Conservation (phyloP, 2,329 filamentous ascomycete genomes). For the Epichloe baconii region DNA sequence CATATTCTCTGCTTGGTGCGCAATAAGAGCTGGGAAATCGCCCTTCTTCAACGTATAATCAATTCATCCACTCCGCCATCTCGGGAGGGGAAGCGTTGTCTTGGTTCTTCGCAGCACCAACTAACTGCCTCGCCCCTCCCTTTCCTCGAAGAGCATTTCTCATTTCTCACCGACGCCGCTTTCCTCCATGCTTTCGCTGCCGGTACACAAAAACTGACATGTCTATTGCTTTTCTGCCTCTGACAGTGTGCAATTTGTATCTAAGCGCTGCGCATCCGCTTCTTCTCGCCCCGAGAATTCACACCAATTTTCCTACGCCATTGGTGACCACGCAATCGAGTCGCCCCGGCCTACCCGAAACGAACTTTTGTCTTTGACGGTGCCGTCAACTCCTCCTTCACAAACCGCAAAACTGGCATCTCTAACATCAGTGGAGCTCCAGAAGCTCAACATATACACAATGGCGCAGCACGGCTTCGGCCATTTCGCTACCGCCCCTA, state of each 20-base stretch:
- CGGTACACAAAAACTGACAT: not conserved
- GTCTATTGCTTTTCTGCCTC: not conserved
- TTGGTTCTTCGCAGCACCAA: not conserved
- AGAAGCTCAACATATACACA: constrained; percentile 10
- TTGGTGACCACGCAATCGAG: not conserved
- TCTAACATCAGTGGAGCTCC: constrained; percentile 5
- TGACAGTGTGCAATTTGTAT: not conserved
- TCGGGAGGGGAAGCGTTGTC: not conserved
- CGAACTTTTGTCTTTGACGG: constrained; percentile 1
- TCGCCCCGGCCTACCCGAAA: constrained; percentile 2
- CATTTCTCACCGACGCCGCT: not conserved
- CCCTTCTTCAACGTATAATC: not conserved
- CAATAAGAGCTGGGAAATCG: not conserved
- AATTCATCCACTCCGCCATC: not conserved
- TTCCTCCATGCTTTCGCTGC: not conserved
- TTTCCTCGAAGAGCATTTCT: not conserved
- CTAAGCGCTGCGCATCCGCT: not conserved
- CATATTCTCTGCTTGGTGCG: not conserved
- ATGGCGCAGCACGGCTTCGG: constrained; percentile 46
- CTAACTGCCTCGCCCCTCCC: not conserved
- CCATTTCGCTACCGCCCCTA: constrained; percentile 41
- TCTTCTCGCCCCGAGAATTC: not conserved
- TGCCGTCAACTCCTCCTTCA: constrained; percentile 4
- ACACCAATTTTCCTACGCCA: not conserved
- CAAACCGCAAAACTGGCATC: constrained; percentile 6